phyloP scores from a whole-genome alignment of 2,329 filamentous ascomycete species.

The Talaromyces sp. region DNA sequence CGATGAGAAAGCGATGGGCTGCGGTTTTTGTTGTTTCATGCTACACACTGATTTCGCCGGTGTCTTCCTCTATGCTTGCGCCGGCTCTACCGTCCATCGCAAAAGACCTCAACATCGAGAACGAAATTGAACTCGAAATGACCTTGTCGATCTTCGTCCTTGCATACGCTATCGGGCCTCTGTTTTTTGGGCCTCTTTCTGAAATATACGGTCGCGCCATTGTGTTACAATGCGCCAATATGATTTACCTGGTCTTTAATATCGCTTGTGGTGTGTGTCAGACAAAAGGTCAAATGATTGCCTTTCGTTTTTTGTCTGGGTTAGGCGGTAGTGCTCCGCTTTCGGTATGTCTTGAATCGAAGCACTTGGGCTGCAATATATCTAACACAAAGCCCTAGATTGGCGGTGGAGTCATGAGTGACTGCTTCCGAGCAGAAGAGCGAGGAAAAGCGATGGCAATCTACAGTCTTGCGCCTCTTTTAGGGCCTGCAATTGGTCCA shows the following conservation, averaged over 20 bases:
- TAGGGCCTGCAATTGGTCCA: slow-evolving; percentile 60
- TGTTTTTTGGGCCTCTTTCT: slow-evolving; percentile 50
- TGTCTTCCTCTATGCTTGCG: slow-evolving; percentile 58
- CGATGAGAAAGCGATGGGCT: slow-evolving; percentile 52
- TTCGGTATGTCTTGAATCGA: slow-evolving; percentile 32
- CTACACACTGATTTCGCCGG: slow-evolving; percentile 60
- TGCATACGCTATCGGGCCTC: slow-evolving; percentile 50
- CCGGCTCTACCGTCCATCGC: slow-evolving; percentile 50
- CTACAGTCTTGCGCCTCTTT: slow-evolving; percentile 55
- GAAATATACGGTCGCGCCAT: slow-evolving; percentile 55
- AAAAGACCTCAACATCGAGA: slow-evolving; percentile 50
- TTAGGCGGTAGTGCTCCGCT: slow-evolving; percentile 56
- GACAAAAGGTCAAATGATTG: slow-evolving; percentile 51
- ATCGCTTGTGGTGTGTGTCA: slow-evolving; percentile 55
- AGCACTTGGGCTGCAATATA: background rate
- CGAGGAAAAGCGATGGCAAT: slow-evolving; percentile 56
- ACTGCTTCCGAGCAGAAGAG: slow-evolving; percentile 58
- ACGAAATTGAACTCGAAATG: slow-evolving; percentile 42
- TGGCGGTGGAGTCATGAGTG: slow-evolving; percentile 50
- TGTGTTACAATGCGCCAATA: slow-evolving; percentile 51
- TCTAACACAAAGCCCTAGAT: slow-evolving; percentile 25
- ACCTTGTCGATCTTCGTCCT: slow-evolving; percentile 54
- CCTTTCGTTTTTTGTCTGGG: slow-evolving; percentile 56
- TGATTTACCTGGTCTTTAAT: slow-evolving; percentile 56
- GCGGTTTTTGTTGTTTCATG: slow-evolving; percentile 52